These are phyloP conservation scores for Tetrahymena thermophila DNA, from an alignment of 73 alveolate species.

Conservation along the genomic window DNA sequence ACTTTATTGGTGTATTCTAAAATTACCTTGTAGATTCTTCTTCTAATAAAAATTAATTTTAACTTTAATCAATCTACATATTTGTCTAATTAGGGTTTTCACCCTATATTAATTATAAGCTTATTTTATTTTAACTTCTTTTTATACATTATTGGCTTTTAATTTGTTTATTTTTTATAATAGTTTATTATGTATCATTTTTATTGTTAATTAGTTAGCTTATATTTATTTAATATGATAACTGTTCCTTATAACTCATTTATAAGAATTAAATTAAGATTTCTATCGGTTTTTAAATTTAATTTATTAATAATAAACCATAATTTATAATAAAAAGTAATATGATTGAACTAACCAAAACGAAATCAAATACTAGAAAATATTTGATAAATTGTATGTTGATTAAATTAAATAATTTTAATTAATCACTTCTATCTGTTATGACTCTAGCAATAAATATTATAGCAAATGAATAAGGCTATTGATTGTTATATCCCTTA, in stretches of 20 bases:
- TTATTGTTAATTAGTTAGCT: no score
- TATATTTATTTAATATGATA: not conserved
- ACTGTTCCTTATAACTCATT: not conserved
- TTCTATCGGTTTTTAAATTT: not conserved
- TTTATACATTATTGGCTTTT: no score
- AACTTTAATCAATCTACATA: not conserved
- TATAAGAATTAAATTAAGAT: no score
- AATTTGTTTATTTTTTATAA: no score
- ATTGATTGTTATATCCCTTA: not conserved
- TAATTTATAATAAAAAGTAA: no score
- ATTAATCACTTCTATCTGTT: not conserved
- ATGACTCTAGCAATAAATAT: not conserved
- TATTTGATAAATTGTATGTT: not conserved
- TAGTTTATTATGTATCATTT: not conserved
- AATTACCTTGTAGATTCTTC: not conserved
- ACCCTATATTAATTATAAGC: no score
- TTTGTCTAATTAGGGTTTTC: not conserved
- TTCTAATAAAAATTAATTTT: not conserved
- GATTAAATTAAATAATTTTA: no score
- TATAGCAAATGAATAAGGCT: not conserved
- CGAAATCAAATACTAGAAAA: not conserved
- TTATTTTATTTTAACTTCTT: not conserved
- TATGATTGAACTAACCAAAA: not conserved
- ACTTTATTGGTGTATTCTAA: not conserved
- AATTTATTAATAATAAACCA: not conserved